Conservation (phyloP, 805 yeast genomes). For the Danielozyma ontarioensis region DNA sequence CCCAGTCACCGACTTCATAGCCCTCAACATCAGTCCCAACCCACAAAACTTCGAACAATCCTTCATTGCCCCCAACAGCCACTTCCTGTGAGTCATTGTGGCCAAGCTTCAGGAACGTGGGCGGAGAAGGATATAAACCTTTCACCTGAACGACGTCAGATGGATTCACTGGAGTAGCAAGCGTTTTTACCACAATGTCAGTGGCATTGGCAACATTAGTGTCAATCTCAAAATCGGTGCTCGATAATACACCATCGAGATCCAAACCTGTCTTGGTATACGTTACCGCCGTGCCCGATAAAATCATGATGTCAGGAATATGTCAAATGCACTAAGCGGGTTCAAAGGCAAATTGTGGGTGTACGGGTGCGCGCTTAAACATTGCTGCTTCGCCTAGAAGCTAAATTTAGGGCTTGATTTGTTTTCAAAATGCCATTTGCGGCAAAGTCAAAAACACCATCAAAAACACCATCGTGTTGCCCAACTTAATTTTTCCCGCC, state of each 20-base stretch:
- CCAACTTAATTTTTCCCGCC: too few relatives aligned
- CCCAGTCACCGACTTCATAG: constrained; percentile 40
- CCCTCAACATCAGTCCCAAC: constrained; percentile 50
- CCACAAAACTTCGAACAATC: constrained; percentile 78
- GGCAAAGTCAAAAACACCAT: too few relatives aligned
- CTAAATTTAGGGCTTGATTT: too few relatives aligned
- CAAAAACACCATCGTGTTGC: too few relatives aligned
- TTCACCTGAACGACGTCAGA: constrained; percentile 82
- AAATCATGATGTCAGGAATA: constrained; percentile 3
- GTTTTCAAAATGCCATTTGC: too few relatives aligned
- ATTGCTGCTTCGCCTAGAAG: too few relatives aligned
- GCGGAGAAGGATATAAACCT: constrained; percentile 81
- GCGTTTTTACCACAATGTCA: constrained; percentile 56
- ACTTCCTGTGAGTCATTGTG: constrained; percentile 39
- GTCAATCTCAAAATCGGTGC: constrained; percentile 19
- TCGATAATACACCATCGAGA: constrained; percentile 12
- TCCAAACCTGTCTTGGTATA: constrained; percentile 16
- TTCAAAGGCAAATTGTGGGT: not conserved
- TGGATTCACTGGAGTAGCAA: constrained; percentile 87
- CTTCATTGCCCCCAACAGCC: constrained; percentile 93
- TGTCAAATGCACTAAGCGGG: not conserved
- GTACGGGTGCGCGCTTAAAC: too few relatives aligned
- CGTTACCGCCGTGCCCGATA: constrained; percentile 22
- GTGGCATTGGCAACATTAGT: constrained; percentile 11
- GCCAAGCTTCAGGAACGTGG: constrained; percentile 28